A percentile compares a stretch with the other conserved stretches of the same genome.
phyloP scores from a whole-genome alignment of 2,329 filamentous ascomycete genomes.

The Pseudofabraea citricarpa region DNA sequence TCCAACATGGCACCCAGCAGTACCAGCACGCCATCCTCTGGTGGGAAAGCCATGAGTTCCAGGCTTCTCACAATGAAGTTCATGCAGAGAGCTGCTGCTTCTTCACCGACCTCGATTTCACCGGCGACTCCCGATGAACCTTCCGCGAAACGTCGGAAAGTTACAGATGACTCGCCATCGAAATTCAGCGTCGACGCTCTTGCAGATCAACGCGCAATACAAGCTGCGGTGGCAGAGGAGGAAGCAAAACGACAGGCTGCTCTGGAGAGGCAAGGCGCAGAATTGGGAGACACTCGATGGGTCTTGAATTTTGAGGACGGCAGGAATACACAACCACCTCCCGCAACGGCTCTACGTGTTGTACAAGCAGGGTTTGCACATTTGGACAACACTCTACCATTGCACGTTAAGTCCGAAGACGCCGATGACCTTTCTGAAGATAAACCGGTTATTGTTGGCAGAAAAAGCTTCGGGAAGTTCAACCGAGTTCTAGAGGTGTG shows the following conservation, averaged over 20 bases:
- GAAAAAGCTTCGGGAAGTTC: constrained; percentile 46
- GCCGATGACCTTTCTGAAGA: constrained; percentile 29
- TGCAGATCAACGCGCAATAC: constrained; percentile 55
- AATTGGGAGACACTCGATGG: constrained; percentile 70
- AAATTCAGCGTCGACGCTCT: constrained; percentile 35
- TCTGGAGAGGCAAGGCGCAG: constrained; percentile 56
- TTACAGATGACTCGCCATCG: constrained; percentile 27
- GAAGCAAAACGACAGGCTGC: constrained; percentile 60
- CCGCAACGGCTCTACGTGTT: constrained; percentile 43
- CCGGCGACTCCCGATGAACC: constrained; percentile 45
- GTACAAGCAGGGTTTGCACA: constrained; percentile 56
- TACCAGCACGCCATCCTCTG: constrained; percentile 31
- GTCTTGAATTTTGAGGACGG: constrained; percentile 54
- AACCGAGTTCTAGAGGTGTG: constrained; percentile 32
- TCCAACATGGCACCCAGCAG: constrained; percentile 17
- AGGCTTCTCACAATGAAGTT: constrained; percentile 94
- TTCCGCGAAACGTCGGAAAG: constrained; percentile 60
- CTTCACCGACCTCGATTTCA: constrained; percentile 39
- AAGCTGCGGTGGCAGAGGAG: constrained; percentile 60
- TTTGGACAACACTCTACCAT: constrained; percentile 33
- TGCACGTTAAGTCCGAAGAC: constrained; percentile 9
- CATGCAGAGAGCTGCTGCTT: constrained; percentile 82
- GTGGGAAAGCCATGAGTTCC: constrained; percentile 69
- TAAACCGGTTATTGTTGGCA: constrained; percentile 28
- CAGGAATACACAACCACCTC: constrained; percentile 21